Base-by-base conservation (phyloP, 2,329 filamentous ascomycete species). In the Colletotrichum sp. region DNA sequence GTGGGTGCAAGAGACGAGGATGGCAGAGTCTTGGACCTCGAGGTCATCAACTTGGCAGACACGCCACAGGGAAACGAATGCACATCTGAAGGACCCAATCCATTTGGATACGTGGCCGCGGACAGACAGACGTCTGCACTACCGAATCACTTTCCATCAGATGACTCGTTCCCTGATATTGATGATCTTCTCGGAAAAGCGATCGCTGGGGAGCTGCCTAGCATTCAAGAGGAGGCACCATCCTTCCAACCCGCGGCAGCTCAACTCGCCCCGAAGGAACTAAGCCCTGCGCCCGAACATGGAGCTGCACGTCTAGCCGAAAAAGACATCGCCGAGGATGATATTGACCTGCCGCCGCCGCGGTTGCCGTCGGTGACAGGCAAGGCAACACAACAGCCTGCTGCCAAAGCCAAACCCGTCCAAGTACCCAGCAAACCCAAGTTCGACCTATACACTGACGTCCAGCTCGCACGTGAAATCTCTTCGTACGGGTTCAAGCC, bases 401-500 rank as follows among this genome's bases (percentile, higher is more conserved):
- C 21, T 8, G 5, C 16, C 18, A 64, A 28, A 16, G 24, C 9
- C n/a, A 13, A 10, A 6, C 9, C 26, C 24, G 59, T 5, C 3
- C 30, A n/a, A 21, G 67, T 32, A 12, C 15, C 73, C 15, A 60
- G 52, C n/a, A 72, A 69, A 55, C 93, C 94, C 3, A 89, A 90
- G 13, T 96, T 90, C 76, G 88, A 90, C 55, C 83, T 89, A 0
- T 92, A 91, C 74, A 92, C 92, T 5, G 92, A 93, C 76, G 84
- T 87, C 10, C 90, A 94, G 74, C 85, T 96, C 18, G 86, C 91
- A 4, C 90, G 88, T 72, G 89, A 93, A 79, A 85, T 96, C 60
- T 85, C 89, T 7, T 86, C 87, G 0, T 95, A 92, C 80, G 93
- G 93, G 0, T 96, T 96, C 84, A 96, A 96, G 81, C 86, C 92